phyloP scores from a whole-genome alignment of 495 filamentous ascomycete genomes.

The Neurospora hispaniola region DNA sequence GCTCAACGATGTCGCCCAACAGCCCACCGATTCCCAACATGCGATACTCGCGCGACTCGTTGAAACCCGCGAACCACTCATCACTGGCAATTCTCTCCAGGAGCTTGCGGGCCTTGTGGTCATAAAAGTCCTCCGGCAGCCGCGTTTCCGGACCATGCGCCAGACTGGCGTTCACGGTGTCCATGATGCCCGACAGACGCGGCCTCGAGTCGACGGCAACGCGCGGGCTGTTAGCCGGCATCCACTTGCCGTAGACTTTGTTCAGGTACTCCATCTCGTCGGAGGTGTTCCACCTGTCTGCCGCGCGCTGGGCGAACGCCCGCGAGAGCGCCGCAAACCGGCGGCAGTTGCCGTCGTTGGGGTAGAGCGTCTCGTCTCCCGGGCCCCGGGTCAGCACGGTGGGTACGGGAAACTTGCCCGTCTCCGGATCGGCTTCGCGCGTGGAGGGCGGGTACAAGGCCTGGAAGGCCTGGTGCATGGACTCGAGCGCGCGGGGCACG shows the following conservation, averaged over 20 bases:
- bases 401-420: conserved; percentile 49
- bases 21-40: conserved; percentile 75
- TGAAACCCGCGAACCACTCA: conserved; percentile 88
- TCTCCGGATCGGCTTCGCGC: conserved; percentile 29
- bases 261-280: conserved; percentile 82
- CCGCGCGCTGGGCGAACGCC: conserved; percentile 73
- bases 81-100: conserved; percentile 75
- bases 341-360: conserved; percentile 78
- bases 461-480: conserved; percentile 77
- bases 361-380: conserved; percentile 82
- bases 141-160: conserved; percentile 73
- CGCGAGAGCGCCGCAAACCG: conserved; percentile 70
- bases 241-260: conserved; percentile 65
- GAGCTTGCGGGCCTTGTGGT: conserved; percentile 53
- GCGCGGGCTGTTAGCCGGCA: conserved; percentile 54
- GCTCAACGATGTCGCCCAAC: conserved; percentile 70
- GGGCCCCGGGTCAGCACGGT: conserved; percentile 64
- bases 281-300: conserved; percentile 69
- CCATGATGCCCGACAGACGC: conserved; percentile 80
- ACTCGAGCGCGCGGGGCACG: conserved; percentile 76
- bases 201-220: conserved; percentile 81
- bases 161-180: conserved; percentile 79
- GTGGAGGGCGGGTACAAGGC: conserved; percentile 77
- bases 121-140: conserved; percentile 82
- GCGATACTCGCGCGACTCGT: conserved; percentile 75